Percentiles rank a stretch among this genome's conserved stretches.
These are phyloP conservation scores for Zostera marina DNA, from an alignment of 116 monocot species.

Conservation along the genomic window DNA sequence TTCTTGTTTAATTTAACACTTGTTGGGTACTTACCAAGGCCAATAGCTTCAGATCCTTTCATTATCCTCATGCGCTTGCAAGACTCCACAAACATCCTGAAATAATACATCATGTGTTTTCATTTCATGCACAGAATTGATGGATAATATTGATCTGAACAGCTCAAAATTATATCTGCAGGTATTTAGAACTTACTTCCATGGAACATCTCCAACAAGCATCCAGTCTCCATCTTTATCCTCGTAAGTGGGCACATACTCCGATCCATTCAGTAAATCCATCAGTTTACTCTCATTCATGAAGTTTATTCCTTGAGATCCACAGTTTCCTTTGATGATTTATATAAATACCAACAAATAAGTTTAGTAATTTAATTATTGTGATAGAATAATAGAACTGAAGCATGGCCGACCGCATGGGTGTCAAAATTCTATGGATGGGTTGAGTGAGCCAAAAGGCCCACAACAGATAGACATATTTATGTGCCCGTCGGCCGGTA, in stretches of 20 bases:
- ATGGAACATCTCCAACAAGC: constrained; percentile 24
- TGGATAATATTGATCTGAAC: not conserved
- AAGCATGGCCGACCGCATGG: no score
- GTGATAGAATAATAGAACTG: no score
- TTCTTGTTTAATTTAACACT: not conserved
- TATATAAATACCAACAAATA: no score
- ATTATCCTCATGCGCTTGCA: constrained; percentile 26
- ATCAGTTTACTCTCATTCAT: constrained; percentile 23
- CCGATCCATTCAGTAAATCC: constrained; percentile 25
- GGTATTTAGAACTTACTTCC: constrained; percentile 12
- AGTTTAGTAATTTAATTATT: no score
- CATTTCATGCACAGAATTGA: no score
- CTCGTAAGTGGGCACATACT: constrained; percentile 25
- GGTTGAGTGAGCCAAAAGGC: no score
- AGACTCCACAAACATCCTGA: constrained; percentile 26
- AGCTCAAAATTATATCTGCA: not conserved
- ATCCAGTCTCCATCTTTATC: constrained; percentile 28
- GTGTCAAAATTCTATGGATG: not conserved
- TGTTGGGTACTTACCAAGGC: constrained; percentile 9
- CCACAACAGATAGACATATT: not conserved
- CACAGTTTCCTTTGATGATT: constrained; percentile 10
- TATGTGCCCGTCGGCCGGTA: not conserved
- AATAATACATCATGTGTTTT: not conserved
- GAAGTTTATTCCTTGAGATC: constrained; percentile 17
- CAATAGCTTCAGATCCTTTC: constrained; percentile 26